Evolutionary conservation across 2,329 filamentous ascomycete species (phyloP).

Genomic region (Stachybotrys elegans): DNA sequence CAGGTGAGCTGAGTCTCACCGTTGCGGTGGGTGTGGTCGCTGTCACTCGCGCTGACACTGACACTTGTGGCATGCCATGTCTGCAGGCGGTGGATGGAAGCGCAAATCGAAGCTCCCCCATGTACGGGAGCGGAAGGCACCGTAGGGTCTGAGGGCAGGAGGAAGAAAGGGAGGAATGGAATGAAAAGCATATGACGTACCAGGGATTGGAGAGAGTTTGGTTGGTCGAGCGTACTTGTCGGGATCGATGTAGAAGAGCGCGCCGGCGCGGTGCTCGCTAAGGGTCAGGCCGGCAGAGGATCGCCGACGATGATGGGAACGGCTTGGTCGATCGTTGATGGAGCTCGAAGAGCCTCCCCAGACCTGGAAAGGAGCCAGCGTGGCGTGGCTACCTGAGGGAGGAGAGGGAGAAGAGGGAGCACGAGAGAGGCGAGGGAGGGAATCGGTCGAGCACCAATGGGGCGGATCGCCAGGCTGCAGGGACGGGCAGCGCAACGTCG

Average conservation of each 20-base stretch:
- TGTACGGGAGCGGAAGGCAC: conserved; percentile 4
- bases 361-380: conserved; percentile 46
- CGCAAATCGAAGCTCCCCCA: too few relatives aligned
- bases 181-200: conserved; percentile 32
- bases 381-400: too few relatives aligned
- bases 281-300: conserved; percentile 36
- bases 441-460: too few relatives aligned
- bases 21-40: too few relatives aligned
- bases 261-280: conserved; percentile 23
- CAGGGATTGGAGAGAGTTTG: conserved; percentile 49
- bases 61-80: too few relatives aligned
- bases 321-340: conserved; percentile 42
- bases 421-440: too few relatives aligned
- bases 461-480: too few relatives aligned
- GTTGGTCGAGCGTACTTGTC: conserved; percentile 19
- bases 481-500: too few relatives aligned
- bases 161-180: conserved; percentile 3
- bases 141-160: conserved; percentile 4
- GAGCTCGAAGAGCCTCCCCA: conserved; percentile 50
- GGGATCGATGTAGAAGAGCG: conserved; percentile 24
- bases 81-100: too few relatives aligned
- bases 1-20: too few relatives aligned
- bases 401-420: too few relatives aligned
- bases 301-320: conserved; percentile 45
- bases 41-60: too few relatives aligned